These are phyloP conservation scores for Mycena alexandri DNA, from an alignment of 768 basidiomycete species.

Conservation along the genomic window DNA sequence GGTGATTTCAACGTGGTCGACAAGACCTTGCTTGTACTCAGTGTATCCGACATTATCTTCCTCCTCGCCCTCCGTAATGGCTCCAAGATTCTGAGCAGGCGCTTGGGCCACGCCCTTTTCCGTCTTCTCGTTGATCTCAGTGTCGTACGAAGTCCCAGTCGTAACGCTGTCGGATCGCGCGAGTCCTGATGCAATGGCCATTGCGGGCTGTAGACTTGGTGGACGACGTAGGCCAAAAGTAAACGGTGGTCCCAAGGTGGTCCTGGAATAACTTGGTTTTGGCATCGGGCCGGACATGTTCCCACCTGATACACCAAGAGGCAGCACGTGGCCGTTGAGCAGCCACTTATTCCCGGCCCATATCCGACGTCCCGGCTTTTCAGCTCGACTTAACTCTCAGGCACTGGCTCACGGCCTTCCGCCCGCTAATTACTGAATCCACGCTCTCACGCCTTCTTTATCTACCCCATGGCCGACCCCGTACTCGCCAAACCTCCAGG, in stretches of 20 bases:
- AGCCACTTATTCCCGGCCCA: no score
- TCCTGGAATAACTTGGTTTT: no score
- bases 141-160: slow-evolving; percentile 32
- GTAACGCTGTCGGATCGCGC: slow-evolving; percentile 28
- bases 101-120: slow-evolving; percentile 20
- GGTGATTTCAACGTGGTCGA: slow-evolving; percentile 26
- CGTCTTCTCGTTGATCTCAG: slow-evolving; percentile 30
- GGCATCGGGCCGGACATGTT: no score
- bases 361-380: slow-evolving; percentile 5
- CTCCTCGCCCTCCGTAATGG: slow-evolving; percentile 35
- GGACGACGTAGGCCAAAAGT: background rate
- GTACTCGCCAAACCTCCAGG: slow-evolving; percentile 48
- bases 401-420: no score
- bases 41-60: slow-evolving; percentile 36
- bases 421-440: background rate
- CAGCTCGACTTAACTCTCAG: no score
- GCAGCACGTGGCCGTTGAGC: no score
- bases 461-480: slow-evolving; percentile 32
- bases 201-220: background rate
- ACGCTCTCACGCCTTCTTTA: background rate
- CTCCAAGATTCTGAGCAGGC: slow-evolving; percentile 8
- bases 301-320: no score
- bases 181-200: slow-evolving; percentile 18
- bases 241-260: background rate
- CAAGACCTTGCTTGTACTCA: slow-evolving; percentile 35